Evolutionary conservation across 768 basidiomycete species (phyloP), one percentile per base, ranked within the genome.

Genomic region (Gyrodon lividus): DNA sequence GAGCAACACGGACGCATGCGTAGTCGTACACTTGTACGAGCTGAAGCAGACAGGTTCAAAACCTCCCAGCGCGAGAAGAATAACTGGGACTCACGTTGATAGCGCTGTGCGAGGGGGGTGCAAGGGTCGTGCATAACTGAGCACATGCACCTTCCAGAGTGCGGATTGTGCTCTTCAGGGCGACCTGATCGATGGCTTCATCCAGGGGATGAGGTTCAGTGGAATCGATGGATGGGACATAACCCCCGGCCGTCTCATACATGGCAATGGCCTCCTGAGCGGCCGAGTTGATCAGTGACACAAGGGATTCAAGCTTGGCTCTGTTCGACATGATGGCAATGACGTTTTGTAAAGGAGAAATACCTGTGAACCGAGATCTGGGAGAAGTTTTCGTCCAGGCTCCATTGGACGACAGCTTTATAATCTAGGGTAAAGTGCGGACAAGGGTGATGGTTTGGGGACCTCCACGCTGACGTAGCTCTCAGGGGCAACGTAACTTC

Each of bases 81-180:
- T 5, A 30, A 10, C 6, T 1, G 23, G 8, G 43, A 20, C 67
- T 35, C 45, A 74, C 72, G 31, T 71, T 72, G 39, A 65, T 51
- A 3, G 64, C 61, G 4, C 60, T 64, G 42, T 72, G 71, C 6
- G 57, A 50, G n/a, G 72, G 73, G 0, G 61, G 70, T 13, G 70
- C 69, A 12, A 73, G 59, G 17, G 69, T 67, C 8, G 64, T 43
- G 51, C 70, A 70, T 30, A 74, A 37, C 51, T 70, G 73, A 14
- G 60, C 59, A 52, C 70, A 71, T 41, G 71, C 71, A 35, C 71
- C 72, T 51, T 72, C 70, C 17, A 72, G 56, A 2, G 52, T 64
- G 19, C 63, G 59, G 33, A 72, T 33, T 1, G 65, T 54, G 16
- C 45, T 48, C 56, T 60, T 67, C 37, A 70, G 48, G 0, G 51